Evolutionary conservation across 1,284 basidiomycete genomes (phyloP).

Genomic region (Trametes hirsuta): DNA sequence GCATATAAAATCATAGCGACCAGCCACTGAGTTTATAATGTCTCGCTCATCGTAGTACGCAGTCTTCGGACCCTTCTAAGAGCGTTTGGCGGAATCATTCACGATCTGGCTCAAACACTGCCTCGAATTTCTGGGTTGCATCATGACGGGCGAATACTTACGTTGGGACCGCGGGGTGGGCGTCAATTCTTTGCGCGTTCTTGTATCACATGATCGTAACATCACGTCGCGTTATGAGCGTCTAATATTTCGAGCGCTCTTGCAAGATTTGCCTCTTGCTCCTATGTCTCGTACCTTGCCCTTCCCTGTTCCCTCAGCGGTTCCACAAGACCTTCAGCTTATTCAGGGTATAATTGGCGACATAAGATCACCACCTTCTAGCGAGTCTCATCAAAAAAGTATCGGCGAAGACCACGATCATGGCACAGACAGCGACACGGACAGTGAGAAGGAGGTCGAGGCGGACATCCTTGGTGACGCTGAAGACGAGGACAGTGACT

Average conservation of each 20-base stretch:
- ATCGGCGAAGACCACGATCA: conserved; percentile 35
- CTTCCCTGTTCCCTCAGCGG: conserved; percentile 61
- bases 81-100: no score
- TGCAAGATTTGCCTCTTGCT: conserved; percentile 9
- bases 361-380: conserved; percentile 20
- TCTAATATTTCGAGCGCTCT: background rate
- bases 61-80: no score
- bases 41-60: no score
- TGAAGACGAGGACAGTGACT: conserved; percentile 40
- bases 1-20: no score
- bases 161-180: no score
- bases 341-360: conserved; percentile 67
- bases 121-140: no score
- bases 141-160: no score
- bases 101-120: no score
- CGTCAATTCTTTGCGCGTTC: no score
- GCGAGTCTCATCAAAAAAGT: background rate
- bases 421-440: conserved; percentile 32
- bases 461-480: conserved; percentile 49
- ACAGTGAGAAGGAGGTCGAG: conserved; percentile 73
- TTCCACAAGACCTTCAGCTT: conserved; percentile 74
- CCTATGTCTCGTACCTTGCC: conserved; percentile 25
- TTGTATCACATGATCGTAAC: conserved; percentile 16
- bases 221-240: conserved; percentile 13
- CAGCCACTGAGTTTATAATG: no score